Percentiles rank a stretch among this genome's conserved stretches.
phyloP scores from a whole-genome alignment of 2,329 filamentous ascomycete genomes.

The Cyphellophora attinorum region DNA sequence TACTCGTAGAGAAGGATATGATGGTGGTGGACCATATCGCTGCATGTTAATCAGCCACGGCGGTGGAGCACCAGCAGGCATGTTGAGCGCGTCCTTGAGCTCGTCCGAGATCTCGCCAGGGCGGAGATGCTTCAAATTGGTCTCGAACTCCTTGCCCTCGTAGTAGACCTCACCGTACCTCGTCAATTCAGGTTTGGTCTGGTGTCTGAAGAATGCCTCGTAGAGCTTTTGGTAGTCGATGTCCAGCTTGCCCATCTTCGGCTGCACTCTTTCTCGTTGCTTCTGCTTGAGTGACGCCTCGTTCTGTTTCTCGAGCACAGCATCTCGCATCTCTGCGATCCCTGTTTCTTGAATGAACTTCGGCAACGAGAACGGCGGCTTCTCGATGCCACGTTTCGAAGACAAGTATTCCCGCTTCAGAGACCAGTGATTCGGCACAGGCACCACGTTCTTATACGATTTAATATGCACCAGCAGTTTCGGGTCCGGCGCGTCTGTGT shows the following conservation, averaged over 20 bases:
- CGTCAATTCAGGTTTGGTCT: constrained; percentile 89
- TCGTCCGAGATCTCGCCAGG: constrained; percentile 85
- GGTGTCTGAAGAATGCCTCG: constrained; percentile 95
- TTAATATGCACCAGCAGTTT: constrained; percentile 88
- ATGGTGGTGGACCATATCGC: constrained; percentile 82
- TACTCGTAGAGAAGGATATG: constrained; percentile 91
- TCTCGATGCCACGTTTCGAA: constrained; percentile 93
- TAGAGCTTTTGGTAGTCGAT: constrained; percentile 98
- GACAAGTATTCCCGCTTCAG: constrained; percentile 95
- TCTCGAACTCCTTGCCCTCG: constrained; percentile 96
- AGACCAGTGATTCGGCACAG: constrained; percentile 88
- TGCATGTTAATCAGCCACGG: constrained; percentile 98
- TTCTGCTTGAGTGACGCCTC: constrained; percentile 89
- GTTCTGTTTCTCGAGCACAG: constrained; percentile 89
- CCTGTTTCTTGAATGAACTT: constrained; percentile 97
- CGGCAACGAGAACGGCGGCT: constrained; percentile 81
- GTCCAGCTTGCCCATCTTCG: constrained; percentile 93
- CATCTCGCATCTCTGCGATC: constrained; percentile 96
- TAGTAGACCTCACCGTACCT: constrained; percentile 99
- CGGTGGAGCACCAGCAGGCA: constrained; percentile 83
- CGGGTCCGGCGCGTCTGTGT: constrained; percentile 83
- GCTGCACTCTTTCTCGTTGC: constrained; percentile 84
- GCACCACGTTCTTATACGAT: constrained; percentile 86
- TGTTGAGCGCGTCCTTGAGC: constrained; percentile 84
- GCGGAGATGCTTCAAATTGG: constrained; percentile 80